Base-by-base conservation (phyloP, 2,329 filamentous ascomycete genomes). In the Trichoderma hamatum region DNA sequence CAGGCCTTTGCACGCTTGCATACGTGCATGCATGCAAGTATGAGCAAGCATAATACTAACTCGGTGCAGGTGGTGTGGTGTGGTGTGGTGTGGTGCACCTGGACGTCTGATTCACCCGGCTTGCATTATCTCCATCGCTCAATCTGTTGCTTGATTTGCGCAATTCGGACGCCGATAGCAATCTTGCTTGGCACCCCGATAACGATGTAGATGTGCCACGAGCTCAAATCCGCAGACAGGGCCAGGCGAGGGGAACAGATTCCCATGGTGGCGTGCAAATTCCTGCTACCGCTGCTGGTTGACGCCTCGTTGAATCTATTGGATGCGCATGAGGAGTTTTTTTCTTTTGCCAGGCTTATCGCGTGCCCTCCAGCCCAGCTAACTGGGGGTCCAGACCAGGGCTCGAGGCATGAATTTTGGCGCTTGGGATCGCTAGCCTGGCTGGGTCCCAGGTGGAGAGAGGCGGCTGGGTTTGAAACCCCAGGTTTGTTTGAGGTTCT, bases 401-500 rank as follows among this genome's bases (percentile, higher is more conserved):
- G 54, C 36, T 59, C 39, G 28, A 56, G 62, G 39, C 54, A 58
- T 28, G 43, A 51, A 30, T 34, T 51, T 56, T 34, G 63, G 63
- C 52, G 52, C 63, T 58, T 58, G 52, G 26, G 56, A n/a, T 59
- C 39, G 54, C 64, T 59, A 67, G 64, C 39, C 63, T n/a, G 51
- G 55, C 34, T 49, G 34, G 52, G 60, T 26, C 51, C 28, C n/a
- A 46, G 62, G 61, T 65, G 62, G 62, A 55, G 68, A 43, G 54
- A 52, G 39, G 13, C 51, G 61, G 46, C 56, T 49, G 54, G 54
- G 54, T 69, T 67, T 46, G 49, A 58, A 68, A 62, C 58, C 66
- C 58, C 56, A 62, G 66, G 66, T 62, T 68, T 63, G 66, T 68
- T 46, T 68, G 66, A 68, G 66, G 34, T 51, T 56, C 16, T 56